Evolutionary conservation across 805 yeast genomes (phyloP), one percentile per base, ranked within the genome.

Genomic region (Saccharomycopsis vini): DNA sequence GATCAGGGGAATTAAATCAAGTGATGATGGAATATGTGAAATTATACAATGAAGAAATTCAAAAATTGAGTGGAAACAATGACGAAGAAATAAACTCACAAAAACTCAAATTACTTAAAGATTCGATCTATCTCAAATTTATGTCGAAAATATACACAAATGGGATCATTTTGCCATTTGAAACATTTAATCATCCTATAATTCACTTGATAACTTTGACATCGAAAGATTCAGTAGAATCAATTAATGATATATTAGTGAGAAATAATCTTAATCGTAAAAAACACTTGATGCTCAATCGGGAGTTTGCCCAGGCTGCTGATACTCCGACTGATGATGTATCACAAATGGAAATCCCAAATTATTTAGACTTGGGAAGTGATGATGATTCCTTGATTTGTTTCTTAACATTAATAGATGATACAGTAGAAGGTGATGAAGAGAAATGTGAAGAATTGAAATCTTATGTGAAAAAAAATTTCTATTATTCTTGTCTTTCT

Each of bases 381-480:
- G 52, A 49, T 20, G 52, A 49, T 20, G 52, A 49, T 26, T 49
- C 52, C 6, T 31, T 49, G 15, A 46, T 49, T 32, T 46, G 50
- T 20, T 49, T 49, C 23, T 21, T 46, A 32, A 36, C 46, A 2
- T 9, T 49, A n/a, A 20, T 15, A 3, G 46, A 49, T 36, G 21
- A 23, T 12, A 13, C 36, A 12, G 31, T 26, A n/a, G 4, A 24
- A 2, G 49, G 38, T 10, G 50, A 49, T 23, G 39, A 31, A 4
- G 37, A n/a, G 5, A 40, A 46, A 30, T 46, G 47, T 28, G 30
- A 34, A 21, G 47, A 44, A n/a, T 40, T 49, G 32, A 35, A 40
- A 20, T 15, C 36, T 5, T 30, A 33, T 33, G 43, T 49, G 9
- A 49, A 46, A 39, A 46, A 41, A 22, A 46, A 38, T 16, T 49